phyloP scores from a whole-genome alignment of 2,329 filamentous ascomycete species.

The Colletotrichum gigasporum region DNA sequence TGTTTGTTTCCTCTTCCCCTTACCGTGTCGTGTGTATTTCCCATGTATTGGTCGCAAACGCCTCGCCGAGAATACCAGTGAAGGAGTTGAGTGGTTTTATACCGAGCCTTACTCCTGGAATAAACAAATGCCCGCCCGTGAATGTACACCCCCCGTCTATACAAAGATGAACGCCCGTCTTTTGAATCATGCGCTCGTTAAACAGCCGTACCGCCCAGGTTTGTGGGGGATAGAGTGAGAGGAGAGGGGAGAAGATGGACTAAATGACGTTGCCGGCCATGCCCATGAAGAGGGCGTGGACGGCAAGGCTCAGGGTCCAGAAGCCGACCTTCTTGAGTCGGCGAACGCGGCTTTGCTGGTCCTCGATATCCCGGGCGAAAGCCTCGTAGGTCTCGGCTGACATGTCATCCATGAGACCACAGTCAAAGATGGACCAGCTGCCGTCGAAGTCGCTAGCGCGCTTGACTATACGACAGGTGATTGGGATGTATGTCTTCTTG shows the following conservation, averaged over 20 bases:
- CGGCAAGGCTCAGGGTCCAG: conserved; percentile 92
- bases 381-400: conserved; percentile 94
- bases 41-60: conserved; percentile 11
- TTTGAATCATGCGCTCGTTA: conserved; percentile 28
- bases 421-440: conserved; percentile 94
- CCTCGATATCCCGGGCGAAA: conserved; percentile 89
- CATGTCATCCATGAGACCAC: conserved; percentile 91
- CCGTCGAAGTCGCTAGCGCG: conserved; percentile 89
- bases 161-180: conserved; percentile 15
- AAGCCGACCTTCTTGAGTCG: conserved; percentile 95
- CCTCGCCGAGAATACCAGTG: conserved; percentile 1
- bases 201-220: conserved; percentile 13
- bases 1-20: conserved; percentile 5
- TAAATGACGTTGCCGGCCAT: conserved; percentile 83
- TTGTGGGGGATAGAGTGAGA: not conserved
- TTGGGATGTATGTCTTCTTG: conserved; percentile 92
- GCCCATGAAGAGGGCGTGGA: conserved; percentile 93
- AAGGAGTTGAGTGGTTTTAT: not conserved
- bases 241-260: not conserved
- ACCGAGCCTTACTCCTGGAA: not conserved
- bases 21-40: conserved; percentile 3
- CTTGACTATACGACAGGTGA: conserved; percentile 95
- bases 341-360: conserved; percentile 85
- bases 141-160: conserved; percentile 26
- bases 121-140: not conserved